Evolutionary conservation across 306 rosid species (phyloP), one percentile per base, ranked within the genome.

Genomic region (Prunus mongolica): DNA sequence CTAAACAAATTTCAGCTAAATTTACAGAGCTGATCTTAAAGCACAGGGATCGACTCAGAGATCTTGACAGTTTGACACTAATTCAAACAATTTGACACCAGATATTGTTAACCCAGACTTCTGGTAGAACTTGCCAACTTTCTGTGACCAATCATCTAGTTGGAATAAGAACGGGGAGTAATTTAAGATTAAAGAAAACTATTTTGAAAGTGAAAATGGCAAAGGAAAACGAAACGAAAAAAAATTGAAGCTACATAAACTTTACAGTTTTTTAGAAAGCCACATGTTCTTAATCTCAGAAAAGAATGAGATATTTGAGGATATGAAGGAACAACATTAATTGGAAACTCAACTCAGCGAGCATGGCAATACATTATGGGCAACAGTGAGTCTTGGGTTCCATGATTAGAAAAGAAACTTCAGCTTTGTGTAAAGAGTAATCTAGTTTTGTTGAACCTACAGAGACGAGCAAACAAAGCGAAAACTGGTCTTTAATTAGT

Each of bases 371-470:
- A 54, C 32, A 34, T 30, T 56, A 20, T 8, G 34, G 66, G 76
- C 3, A 54, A 71, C 7, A 12, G 38, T 71, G 24, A 56, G 76
- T 49, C 76, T 15, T 44, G 10, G 14, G n/a, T 41, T 72, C 45
- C 76, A 24, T 41, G 55, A 58, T 19, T 72, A 58, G 41, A 8
- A 72, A 41, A 24, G 45, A 24, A 67, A 44, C 56, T 22, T 57
- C 67, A 73, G 56, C 67, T 72, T 55, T 72, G 54, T 56, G 66
- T 56, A 72, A 49, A 56, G 22, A 60, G 65, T 72, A 72, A 56
- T 32, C 49, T 52, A 54, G 16, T 49, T 68, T 50, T 27, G 50
- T 71, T 32, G 74, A 50, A 32, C 75, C 65, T 71, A 54, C 32
- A 71, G 19, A 52, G 64, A 32, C 30, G 5, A 71, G 65, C 49